A percentile compares a stretch with the other conserved stretches of the same genome.
These are phyloP conservation scores for Boletus rufocinnamomeus DNA, from an alignment of 768 basidiomycete species.

Conservation along the genomic window DNA sequence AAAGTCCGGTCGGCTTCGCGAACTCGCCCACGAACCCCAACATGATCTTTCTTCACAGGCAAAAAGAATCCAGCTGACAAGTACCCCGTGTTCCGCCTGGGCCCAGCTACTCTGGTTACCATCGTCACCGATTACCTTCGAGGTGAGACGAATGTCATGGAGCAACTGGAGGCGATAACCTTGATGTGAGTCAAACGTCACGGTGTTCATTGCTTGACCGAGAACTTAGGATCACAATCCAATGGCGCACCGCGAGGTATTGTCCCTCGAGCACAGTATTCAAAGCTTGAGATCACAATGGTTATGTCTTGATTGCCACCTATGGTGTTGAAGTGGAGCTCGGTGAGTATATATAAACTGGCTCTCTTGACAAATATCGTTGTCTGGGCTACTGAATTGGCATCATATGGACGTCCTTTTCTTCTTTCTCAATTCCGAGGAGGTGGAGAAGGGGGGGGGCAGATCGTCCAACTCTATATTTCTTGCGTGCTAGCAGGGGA, in stretches of 20 bases:
- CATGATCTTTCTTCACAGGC: not conserved
- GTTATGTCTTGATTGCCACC: not conserved
- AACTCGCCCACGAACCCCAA: not conserved
- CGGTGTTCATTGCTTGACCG: not conserved
- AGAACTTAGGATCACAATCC: not conserved
- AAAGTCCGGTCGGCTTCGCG: not conserved
- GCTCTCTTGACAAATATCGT: not conserved
- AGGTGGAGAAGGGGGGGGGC: no score
- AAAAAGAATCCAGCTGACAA: not conserved
- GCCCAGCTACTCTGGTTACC: not conserved
- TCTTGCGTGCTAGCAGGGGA: not conserved
- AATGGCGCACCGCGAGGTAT: not conserved
- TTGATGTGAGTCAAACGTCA: not conserved
- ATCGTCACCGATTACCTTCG: not conserved
- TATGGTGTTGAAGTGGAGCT: not conserved
- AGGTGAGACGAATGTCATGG: not conserved
- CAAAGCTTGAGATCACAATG: not conserved
- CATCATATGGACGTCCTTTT: not conserved
- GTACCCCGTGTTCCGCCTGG: not conserved
- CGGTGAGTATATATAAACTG: not conserved
- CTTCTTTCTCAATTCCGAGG: not conserved
- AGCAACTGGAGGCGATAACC: not conserved
- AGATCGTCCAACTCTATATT: not conserved
- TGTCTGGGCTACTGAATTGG: not conserved
- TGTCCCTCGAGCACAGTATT: not conserved